Percentiles rank a stretch among this genome's conserved stretches.
Conservation (phyloP, 257 asterid species). For the Hygrophila difformis region DNA sequence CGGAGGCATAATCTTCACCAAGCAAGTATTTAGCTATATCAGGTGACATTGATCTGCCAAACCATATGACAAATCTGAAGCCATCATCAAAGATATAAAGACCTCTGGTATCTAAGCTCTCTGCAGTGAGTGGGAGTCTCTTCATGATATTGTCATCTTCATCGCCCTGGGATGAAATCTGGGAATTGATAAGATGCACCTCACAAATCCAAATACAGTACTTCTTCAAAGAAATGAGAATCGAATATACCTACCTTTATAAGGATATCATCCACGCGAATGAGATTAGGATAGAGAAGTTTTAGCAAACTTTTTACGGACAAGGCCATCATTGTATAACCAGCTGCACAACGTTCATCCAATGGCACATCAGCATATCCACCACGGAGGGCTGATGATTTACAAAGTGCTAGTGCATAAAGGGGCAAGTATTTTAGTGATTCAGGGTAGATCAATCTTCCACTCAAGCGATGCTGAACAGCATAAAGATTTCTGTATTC, state of each 20-base stretch:
- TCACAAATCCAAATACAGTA: conserved; percentile 19
- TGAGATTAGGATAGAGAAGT: conserved; percentile 66
- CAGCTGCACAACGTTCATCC: conserved; percentile 74
- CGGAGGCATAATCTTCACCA: conserved; percentile 69
- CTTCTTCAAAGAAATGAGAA: conserved; percentile 12
- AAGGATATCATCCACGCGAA: conserved; percentile 58
- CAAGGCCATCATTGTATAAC: conserved; percentile 73
- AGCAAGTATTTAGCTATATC: conserved; percentile 59
- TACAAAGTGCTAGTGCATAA: conserved; percentile 64
- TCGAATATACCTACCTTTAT: conserved; percentile 32
- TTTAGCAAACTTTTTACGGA: conserved; percentile 64
- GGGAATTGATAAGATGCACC: conserved; percentile 16
- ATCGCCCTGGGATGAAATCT: conserved; percentile 35
- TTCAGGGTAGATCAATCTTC: conserved; percentile 90
- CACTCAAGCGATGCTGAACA: conserved; percentile 80
- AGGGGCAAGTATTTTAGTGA: conserved; percentile 62
- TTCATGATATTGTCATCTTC: conserved; percentile 35
- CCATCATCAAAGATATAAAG: conserved; percentile 88
- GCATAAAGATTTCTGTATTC: conserved; percentile 92
- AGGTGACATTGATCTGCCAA: conserved; percentile 80
- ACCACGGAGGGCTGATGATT: conserved; percentile 82
- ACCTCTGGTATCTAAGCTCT: conserved; percentile 85
- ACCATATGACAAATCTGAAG: conserved; percentile 84
- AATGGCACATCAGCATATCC: conserved; percentile 77
- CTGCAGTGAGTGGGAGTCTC: conserved; percentile 72